Base-by-base conservation (phyloP, 306 rosid genomes). In the Glycine tomentella region DNA sequence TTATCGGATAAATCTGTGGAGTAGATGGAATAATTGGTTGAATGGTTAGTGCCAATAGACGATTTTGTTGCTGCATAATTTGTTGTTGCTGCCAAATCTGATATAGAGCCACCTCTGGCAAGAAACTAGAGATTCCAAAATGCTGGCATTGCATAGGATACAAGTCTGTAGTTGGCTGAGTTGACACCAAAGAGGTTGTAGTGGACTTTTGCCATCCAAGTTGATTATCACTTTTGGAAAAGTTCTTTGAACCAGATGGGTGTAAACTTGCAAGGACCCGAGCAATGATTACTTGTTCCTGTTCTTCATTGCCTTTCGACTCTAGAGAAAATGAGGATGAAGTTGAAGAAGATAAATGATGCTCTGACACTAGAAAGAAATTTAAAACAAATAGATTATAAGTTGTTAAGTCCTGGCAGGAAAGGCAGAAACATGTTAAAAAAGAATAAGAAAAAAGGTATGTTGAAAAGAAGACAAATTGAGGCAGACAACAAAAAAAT, bases 21-120 rank as follows among this genome's bases (percentile, higher is more conserved):
- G 71, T 5, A 0, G 88, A 80, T 33, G 94, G 87, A 59, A 69
- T 79, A 38, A 88, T 69, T 44, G 87, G 94, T 48, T 83, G 83
- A 87, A 90, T 48, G 68, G 97, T 82, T 70, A 91, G 81, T 1
- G 90, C 85, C 81, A 93, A 84, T 38, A 85, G 63, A 81, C 36
- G 81, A 73, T 80, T 82, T 70, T 90, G 92, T 71, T 88, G 94
- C 81, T 77, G 97, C 48, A 86, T 16, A 40, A 91, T 72, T 81
- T 90, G 90, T 49, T 93, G 90, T 74, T 90, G 94, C 83, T 90
- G 93, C 97, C 98, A 93, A 56, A 91, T 79, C 74, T 91, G 93
- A 78, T 91, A 90, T 79, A 89, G 76, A 66, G 90, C 80, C 77
- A 84, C 56, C 69, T 90, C 90, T 17, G 92, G 90, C 3, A 87